A percentile compares a stretch with the other conserved stretches of the same genome.
These are phyloP conservation scores for Sugiyamaella sp. DNA, from an alignment of 1,139 yeast species.

Conservation along the genomic window DNA sequence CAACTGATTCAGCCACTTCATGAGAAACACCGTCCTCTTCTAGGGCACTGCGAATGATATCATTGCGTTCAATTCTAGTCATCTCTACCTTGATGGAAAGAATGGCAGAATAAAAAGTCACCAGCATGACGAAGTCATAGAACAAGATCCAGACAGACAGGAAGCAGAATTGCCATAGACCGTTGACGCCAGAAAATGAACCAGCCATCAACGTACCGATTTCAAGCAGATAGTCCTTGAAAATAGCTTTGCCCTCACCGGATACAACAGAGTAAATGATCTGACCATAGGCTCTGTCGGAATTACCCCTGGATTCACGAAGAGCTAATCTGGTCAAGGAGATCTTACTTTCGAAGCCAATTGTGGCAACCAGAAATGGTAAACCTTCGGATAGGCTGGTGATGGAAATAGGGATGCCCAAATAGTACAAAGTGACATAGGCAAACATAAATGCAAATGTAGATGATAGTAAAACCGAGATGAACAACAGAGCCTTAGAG, in stretches of 20 bases:
- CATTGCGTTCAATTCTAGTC: constrained; percentile 82
- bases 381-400: constrained; percentile 86
- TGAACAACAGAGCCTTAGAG: constrained; percentile 87
- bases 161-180: constrained; percentile 78
- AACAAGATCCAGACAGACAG: constrained; percentile 72
- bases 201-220: constrained; percentile 71
- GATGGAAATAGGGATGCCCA: constrained; percentile 61
- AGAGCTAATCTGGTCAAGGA: constrained; percentile 70
- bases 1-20: constrained; percentile 70
- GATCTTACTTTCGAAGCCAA: constrained; percentile 90
- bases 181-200: constrained; percentile 67
- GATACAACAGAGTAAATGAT: constrained; percentile 61
- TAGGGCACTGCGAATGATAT: constrained; percentile 75
- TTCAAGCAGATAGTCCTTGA: constrained; percentile 80
- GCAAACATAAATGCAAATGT: constrained; percentile 88
- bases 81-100: constrained; percentile 90
- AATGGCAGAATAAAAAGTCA: constrained; percentile 84
- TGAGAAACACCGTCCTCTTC: constrained; percentile 92
- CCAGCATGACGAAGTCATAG: constrained; percentile 72
- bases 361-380: constrained; percentile 89
- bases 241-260: constrained; percentile 66
- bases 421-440: constrained; percentile 57
- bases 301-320: constrained; percentile 30
- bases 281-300: constrained; percentile 44
- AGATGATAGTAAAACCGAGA: constrained; percentile 79